phyloP scores from a whole-genome alignment of 768 basidiomycete genomes.

The Butyriboletus loyo region DNA sequence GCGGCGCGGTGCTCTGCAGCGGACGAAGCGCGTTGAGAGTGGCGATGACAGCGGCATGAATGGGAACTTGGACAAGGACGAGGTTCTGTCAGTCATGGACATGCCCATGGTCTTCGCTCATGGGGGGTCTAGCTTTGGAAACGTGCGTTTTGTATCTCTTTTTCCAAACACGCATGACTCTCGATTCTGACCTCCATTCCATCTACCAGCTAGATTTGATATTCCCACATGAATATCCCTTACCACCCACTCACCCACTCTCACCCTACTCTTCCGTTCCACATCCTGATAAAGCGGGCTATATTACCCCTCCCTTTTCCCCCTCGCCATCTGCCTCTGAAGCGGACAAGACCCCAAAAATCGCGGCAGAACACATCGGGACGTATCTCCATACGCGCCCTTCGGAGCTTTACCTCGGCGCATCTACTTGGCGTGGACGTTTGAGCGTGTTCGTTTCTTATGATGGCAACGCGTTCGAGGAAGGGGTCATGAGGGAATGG shows the following conservation, averaged over 20 bases:
- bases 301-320: no score
- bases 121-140: conserved; percentile 24
- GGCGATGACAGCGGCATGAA: neutral
- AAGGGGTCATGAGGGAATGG: no score
- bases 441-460: conserved; percentile 34
- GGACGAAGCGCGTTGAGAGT: conserved; percentile 16
- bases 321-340: neutral
- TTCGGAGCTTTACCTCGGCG: no score
- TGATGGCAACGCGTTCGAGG: no score
- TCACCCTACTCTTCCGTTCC: conserved; percentile 7
- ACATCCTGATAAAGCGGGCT: conserved; percentile 17
- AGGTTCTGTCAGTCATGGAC: conserved; percentile 1
- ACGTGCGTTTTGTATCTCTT: no score
- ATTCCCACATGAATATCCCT: conserved; percentile 32
- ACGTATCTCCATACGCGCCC: conserved; percentile 41
- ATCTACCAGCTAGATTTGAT: conserved; percentile 32
- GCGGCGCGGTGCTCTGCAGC: conserved; percentile 17
- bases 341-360: conserved; percentile 2
- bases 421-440: conserved; percentile 31
- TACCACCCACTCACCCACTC: no score
- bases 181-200: neutral
- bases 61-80: neutral
- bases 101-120: conserved; percentile 11
- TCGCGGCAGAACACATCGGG: conserved; percentile 5
- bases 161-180: neutral